Evolutionary conservation across 805 yeast species (phyloP).

Genomic region (Grigorovia yakushimaensis): DNA sequence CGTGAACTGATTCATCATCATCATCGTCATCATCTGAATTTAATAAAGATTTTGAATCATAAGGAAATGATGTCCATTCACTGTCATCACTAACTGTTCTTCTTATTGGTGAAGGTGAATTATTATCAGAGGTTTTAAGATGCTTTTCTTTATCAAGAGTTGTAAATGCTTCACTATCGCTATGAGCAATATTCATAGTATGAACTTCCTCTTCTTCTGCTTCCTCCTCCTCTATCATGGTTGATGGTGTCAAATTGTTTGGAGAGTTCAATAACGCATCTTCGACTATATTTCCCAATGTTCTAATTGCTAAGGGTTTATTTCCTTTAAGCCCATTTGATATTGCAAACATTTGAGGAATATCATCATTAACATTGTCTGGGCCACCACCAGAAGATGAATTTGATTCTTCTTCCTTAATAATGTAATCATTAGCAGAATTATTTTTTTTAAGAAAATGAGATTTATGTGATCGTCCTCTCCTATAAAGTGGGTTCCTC

Average conservation of each 20-base stretch:
- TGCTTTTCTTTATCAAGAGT: not conserved
- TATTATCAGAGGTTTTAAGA: not conserved
- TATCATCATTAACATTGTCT: not conserved
- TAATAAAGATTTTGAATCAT: slow-evolving; percentile 11
- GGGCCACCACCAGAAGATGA: slow-evolving; percentile 6
- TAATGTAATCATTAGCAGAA: slow-evolving; percentile 19
- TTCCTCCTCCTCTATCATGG: not conserved
- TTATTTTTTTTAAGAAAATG: slow-evolving; percentile 12
- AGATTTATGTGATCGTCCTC: slow-evolving; percentile 19
- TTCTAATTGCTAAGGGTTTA: not conserved
- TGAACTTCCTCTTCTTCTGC: not conserved
- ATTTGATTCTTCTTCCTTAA: slow-evolving; percentile 25
- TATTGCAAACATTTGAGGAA: not conserved
- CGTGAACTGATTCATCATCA: slow-evolving; percentile 7
- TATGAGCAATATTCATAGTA: not conserved
- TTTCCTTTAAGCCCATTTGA: not conserved
- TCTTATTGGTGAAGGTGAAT: not conserved
- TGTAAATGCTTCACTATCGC: not conserved
- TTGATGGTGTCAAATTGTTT: not conserved
- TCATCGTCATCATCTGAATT: slow-evolving; percentile 11
- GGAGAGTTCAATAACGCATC: not conserved
- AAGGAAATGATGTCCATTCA: slow-evolving; percentile 13
- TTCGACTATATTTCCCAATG: not conserved
- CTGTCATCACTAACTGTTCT: slow-evolving; percentile 14
- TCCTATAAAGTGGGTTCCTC: slow-evolving; percentile 7